Evolutionary conservation across 306 rosid species (phyloP).

Genomic region (Glycine tomentella): DNA sequence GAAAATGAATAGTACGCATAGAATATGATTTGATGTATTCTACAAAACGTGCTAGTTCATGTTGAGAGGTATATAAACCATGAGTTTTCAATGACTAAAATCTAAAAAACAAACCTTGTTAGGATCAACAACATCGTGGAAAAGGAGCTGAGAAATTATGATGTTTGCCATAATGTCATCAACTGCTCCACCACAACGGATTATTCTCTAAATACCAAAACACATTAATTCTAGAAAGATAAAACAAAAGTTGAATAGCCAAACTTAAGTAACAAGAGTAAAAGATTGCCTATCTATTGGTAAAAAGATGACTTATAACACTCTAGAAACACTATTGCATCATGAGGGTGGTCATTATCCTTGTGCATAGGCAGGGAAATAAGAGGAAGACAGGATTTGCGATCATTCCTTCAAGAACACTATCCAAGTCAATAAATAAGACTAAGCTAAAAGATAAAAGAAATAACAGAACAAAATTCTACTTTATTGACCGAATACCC

Average conservation of each 20-base stretch:
- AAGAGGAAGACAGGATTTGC: conserved; percentile 78
- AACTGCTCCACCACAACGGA: conserved; percentile 99
- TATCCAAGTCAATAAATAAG: conserved; percentile 33
- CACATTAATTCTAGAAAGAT: conserved; percentile 41
- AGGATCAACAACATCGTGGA: conserved; percentile 94
- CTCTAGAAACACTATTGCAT: conserved; percentile 91
- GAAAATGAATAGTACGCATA: too few species aligned
- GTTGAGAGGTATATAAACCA: neutral
- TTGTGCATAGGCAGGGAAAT: conserved; percentile 79
- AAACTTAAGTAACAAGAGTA: conserved; percentile 37
- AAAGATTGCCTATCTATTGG: conserved; percentile 74
- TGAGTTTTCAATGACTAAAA: conserved; percentile 22
- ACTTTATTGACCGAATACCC: conserved; percentile 92
- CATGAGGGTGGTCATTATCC: conserved; percentile 99
- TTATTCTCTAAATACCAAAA: conserved; percentile 72
- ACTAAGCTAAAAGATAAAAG: conserved; percentile 4
- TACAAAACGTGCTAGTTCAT: too few species aligned
- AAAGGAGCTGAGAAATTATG: too few species aligned
- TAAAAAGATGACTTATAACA: conserved; percentile 93
- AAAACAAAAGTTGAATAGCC: conserved; percentile 33
- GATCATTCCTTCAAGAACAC: conserved; percentile 75
- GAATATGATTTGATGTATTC: too few species aligned
- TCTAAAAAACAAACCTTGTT: conserved; percentile 65
- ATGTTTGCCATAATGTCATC: conserved; percentile 99
- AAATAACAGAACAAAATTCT: conserved; percentile 26